Evolutionary conservation across 768 basidiomycete species (phyloP).

Genomic region (Lactarius tabidus): DNA sequence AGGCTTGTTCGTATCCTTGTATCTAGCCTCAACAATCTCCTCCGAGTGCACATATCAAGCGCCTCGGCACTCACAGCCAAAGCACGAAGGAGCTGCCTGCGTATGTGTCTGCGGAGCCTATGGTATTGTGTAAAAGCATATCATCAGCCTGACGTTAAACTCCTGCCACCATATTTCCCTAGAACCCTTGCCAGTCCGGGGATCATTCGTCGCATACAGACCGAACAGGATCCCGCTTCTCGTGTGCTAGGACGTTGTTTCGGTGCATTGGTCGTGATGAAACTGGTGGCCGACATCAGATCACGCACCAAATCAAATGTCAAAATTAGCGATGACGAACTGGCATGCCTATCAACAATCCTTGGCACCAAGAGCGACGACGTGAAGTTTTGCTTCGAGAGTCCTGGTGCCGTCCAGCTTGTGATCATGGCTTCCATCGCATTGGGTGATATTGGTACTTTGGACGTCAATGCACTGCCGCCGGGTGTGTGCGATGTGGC

Average conservation of each 20-base stretch:
- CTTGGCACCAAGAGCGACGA: too few species aligned
- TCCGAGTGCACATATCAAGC: neutral
- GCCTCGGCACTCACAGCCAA: neutral
- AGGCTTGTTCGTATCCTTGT: neutral
- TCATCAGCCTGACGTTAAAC: neutral
- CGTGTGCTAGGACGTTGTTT: neutral
- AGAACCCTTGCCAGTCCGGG: neutral
- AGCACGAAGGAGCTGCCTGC: neutral
- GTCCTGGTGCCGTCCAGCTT: neutral
- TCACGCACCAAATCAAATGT: neutral
- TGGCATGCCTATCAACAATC: too few species aligned
- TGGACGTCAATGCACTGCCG: too few species aligned
- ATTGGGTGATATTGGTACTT: too few species aligned
- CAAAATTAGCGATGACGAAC: neutral
- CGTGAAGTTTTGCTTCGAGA: neutral
- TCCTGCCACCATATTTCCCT: neutral
- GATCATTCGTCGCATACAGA: neutral
- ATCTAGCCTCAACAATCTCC: neutral
- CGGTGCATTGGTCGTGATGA: neutral
- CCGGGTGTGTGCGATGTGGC: neutral
- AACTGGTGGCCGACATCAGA: neutral
- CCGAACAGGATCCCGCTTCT: neutral
- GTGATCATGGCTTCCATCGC: neutral
- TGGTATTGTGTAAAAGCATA: too few species aligned
- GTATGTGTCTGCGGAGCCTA: too few species aligned